Evolutionary conservation across 805 yeast genomes (phyloP).

Genomic region (Starmerella sp.): DNA sequence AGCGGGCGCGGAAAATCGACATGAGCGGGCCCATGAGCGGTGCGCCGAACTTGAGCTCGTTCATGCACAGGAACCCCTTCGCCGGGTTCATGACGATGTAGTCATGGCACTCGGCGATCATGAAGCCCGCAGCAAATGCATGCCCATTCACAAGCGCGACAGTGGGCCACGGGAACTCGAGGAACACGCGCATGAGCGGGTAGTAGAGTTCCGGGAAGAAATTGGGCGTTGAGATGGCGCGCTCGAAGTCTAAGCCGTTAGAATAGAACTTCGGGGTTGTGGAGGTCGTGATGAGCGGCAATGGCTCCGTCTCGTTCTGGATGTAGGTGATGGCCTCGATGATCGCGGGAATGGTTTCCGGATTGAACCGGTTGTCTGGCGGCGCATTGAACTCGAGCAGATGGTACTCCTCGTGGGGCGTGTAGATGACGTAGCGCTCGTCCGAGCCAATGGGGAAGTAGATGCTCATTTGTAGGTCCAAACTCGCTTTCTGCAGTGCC

Average conservation of each 20-base stretch:
- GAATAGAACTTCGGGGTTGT: constrained; percentile 30
- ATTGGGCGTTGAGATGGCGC: constrained; percentile 27
- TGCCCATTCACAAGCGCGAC: constrained; percentile 33
- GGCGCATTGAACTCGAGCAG: constrained; percentile 27
- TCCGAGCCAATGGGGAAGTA: constrained; percentile 13
- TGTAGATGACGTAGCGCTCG: constrained; percentile 9
- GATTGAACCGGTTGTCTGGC: constrained; percentile 32
- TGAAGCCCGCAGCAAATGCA: constrained; percentile 35
- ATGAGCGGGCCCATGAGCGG: constrained; percentile 30
- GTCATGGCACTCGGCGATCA: constrained; percentile 32
- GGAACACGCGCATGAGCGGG: constrained; percentile 27
- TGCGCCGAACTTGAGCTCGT: constrained; percentile 33
- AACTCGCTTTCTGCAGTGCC: not conserved
- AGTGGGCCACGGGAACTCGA: constrained; percentile 34
- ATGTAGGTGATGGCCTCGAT: constrained; percentile 28
- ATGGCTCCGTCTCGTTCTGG: constrained; percentile 23
- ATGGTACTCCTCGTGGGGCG: constrained; percentile 23
- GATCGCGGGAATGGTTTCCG: constrained; percentile 27
- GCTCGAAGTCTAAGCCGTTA: constrained; percentile 32
- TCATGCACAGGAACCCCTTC: constrained; percentile 32
- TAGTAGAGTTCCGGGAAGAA: constrained; percentile 29
- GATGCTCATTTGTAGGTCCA: not conserved
- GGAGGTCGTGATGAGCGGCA: constrained; percentile 32
- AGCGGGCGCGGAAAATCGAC: constrained; percentile 27
- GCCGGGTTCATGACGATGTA: constrained; percentile 32